Evolutionary conservation across 2,329 filamentous ascomycete species (phyloP), one percentile per base, ranked within the genome.

Genomic region (Cordyceps pruinosa): DNA sequence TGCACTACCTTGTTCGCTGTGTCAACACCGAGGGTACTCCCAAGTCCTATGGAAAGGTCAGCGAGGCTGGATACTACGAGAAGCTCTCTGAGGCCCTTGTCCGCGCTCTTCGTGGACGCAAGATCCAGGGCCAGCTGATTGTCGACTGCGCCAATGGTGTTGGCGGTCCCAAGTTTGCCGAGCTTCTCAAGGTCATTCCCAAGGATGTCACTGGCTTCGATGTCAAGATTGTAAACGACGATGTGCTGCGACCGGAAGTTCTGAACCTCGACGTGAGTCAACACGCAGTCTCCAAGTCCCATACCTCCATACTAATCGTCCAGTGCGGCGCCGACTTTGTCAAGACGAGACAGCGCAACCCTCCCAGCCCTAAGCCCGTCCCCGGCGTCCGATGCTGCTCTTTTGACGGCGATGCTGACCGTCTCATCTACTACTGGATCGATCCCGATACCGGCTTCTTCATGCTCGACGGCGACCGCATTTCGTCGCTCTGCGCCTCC

Each of bases 91-190:
- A 84, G 59, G 92, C 94, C 23, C 97, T 97, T 75, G 87, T 88
- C 69, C 85, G 84, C 61, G 89, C 93, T 56, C 87, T 97, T 73
- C 84, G 85, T 64, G 85, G 88, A 61, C 85, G 85, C 65, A 92
- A 87, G 71, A 78, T 90, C 42, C 77, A 82, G 52, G 91, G 91
- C 6, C 73, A 81, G 57, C 77, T 99, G 61, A 89, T 85, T 7
- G 90, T 99, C 15, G 94, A 99, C 72, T 96, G 93, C 71, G 94
- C 94, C 66, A 99, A 99, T 68, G 94, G 94, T 66, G 91, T 99
- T 59, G 94, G 94, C 65, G 94, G 90, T 3, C 92, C 93, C 41
- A 96, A 97, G 76, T 77, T 99, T 64, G 78, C 79, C 61, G 90
- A 96, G 71, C 79, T 97, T 61, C 80, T 97, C 66, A 96, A 96